Evolutionary conservation across 176 grass and related monocot species (phyloP).

Genomic region (Themeda triandra): DNA sequence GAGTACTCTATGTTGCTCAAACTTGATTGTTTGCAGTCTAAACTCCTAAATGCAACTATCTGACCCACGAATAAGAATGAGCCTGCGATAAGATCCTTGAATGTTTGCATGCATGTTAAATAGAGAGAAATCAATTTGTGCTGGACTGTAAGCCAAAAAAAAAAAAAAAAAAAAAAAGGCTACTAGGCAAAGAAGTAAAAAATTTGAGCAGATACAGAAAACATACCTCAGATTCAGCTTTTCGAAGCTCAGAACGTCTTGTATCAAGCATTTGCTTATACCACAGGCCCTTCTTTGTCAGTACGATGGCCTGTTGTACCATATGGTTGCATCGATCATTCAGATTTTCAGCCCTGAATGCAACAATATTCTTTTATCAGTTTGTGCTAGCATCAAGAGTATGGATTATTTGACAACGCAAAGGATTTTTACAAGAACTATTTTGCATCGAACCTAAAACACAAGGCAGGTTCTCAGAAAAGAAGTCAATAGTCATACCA

Average conservation of each 20-base stretch:
- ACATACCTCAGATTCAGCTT: conserved; percentile 82
- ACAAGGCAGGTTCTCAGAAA: background rate
- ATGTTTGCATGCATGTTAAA: background rate
- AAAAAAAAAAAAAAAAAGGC: background rate
- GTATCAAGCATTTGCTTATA: conserved; percentile 75
- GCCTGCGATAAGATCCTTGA: background rate
- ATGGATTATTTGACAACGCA: background rate
- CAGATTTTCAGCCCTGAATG: conserved; percentile 63
- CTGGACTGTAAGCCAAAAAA: background rate
- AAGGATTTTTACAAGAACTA: background rate
- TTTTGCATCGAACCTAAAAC: background rate
- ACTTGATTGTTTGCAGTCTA: background rate
- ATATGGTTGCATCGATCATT: conserved; percentile 54
- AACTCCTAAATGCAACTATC: background rate
- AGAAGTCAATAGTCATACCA: background rate
- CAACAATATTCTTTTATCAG: conserved; percentile 22
- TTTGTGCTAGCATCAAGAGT: background rate
- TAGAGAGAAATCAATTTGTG: background rate
- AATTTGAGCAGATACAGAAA: background rate
- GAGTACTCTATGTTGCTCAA: background rate
- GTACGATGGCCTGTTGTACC: conserved; percentile 49
- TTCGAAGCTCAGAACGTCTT: conserved; percentile 64
- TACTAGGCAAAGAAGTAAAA: background rate
- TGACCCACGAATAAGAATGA: background rate
- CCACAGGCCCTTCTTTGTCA: conserved; percentile 70